phyloP scores from a whole-genome alignment of 2,329 filamentous ascomycete genomes.

The Coniochaeta pulveracea region DNA sequence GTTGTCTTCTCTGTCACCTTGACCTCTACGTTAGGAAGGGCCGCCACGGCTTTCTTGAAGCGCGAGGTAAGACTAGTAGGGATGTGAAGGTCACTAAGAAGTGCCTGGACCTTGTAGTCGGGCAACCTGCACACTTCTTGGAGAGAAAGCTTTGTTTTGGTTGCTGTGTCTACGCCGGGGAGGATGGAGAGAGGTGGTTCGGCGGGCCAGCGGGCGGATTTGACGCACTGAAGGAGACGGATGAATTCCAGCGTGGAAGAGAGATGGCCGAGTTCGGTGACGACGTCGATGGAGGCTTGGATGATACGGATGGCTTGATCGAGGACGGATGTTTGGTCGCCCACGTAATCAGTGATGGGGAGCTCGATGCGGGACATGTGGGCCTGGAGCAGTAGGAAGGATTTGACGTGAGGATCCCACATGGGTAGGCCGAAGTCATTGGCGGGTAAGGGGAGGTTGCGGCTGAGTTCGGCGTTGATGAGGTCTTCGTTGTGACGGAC shows the following conservation, averaged over 20 bases:
- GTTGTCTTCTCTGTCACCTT: conserved; percentile 49
- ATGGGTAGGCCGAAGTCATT: conserved; percentile 64
- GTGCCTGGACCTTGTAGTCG: conserved; percentile 23
- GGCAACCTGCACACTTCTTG: conserved; percentile 27
- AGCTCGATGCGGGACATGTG: conserved; percentile 89
- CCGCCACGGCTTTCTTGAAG: conserved; percentile 47
- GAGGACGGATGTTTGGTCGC: conserved; percentile 79
- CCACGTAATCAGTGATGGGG: conserved; percentile 93
- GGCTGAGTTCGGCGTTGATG: conserved; percentile 83
- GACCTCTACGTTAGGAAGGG: conserved; percentile 60
- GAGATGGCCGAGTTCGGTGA: conserved; percentile 78
- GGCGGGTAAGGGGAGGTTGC: conserved; percentile 58
- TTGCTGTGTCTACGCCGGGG: conserved; percentile 50
- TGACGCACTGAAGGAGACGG: conserved; percentile 78
- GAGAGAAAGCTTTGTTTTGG: conserved; percentile 29
- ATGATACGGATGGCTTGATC: conserved; percentile 96
- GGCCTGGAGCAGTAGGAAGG: conserved; percentile 85
- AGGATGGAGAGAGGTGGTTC: conserved; percentile 72
- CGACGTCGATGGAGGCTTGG: conserved; percentile 86
- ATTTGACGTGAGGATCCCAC: conserved; percentile 98
- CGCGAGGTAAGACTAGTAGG: conserved; percentile 28
- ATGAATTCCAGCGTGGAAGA: conserved; percentile 76
- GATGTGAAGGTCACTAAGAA: conserved; percentile 41
- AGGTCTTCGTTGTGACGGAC: conserved; percentile 98
- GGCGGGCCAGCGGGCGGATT: conserved; percentile 81